Percentiles rank a stretch among this genome's conserved stretches.
These are phyloP conservation scores for Penicillium simplicissimum DNA, from an alignment of 495 filamentous ascomycete genomes.

Conservation along the genomic window DNA sequence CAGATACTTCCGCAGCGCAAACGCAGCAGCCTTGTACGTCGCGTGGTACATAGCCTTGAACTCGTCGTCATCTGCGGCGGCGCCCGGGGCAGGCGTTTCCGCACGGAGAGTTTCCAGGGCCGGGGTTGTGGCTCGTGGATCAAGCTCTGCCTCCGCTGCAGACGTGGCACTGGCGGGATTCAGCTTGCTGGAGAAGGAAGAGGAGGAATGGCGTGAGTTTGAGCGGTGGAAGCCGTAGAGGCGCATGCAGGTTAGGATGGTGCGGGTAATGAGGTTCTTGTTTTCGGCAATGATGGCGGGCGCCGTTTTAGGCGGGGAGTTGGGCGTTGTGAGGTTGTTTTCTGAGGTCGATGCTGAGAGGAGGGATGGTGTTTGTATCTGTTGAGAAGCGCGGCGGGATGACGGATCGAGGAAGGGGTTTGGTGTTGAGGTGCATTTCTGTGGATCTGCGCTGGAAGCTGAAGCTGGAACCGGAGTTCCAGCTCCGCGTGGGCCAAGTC, in stretches of 20 bases:
- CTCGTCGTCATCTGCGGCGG: constrained; percentile 52
- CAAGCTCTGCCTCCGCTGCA: constrained; percentile 20
- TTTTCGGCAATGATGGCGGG: constrained; percentile 43
- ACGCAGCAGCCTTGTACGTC: constrained; percentile 60
- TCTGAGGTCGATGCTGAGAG: constrained; percentile 21
- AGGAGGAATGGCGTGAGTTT: constrained; percentile 26
- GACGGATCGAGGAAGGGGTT: constrained; percentile 30
- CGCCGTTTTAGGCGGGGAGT: constrained; percentile 30
- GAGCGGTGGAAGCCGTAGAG: constrained; percentile 60
- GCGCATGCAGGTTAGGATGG: constrained; percentile 63
- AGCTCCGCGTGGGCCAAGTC: constrained; percentile 16
- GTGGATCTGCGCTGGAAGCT: constrained; percentile 20
- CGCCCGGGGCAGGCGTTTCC: constrained; percentile 25
- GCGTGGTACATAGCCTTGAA: constrained; percentile 69
- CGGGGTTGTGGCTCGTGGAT: constrained; percentile 11
- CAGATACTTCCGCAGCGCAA: constrained; percentile 56
- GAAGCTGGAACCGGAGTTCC: constrained; percentile 3
- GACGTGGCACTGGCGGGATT: background rate
- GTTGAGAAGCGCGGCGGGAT: constrained; percentile 16
- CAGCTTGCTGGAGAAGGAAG: constrained; percentile 21
- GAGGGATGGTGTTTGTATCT: constrained; percentile 20
- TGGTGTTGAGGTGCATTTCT: constrained; percentile 30
- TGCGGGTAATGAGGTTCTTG: constrained; percentile 47
- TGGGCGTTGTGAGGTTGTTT: constrained; percentile 16
- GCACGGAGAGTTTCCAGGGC: constrained; percentile 21